These are phyloP conservation scores for Mycena kentingensis DNA, from an alignment of 768 basidiomycete species.

Conservation along the genomic window DNA sequence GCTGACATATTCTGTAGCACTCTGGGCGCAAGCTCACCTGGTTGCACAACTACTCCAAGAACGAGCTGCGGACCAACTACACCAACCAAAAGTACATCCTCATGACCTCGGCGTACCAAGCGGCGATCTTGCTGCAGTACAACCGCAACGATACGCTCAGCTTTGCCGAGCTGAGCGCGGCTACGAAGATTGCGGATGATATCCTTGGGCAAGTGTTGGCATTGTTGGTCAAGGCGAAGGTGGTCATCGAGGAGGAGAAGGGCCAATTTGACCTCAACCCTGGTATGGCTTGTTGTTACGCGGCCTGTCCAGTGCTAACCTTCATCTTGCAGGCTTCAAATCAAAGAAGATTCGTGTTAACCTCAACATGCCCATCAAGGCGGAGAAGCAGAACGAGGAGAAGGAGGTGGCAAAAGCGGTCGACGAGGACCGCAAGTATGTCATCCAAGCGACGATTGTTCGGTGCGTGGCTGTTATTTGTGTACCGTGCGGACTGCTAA, in stretches of 20 bases:
- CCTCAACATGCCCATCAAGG: slow-evolving; percentile 89
- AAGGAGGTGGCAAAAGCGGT: slow-evolving; percentile 91
- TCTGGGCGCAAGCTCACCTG: slow-evolving; percentile 96
- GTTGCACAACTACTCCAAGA: slow-evolving; percentile 99
- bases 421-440: slow-evolving; percentile 95
- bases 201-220: slow-evolving; percentile 30
- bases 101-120: slow-evolving; percentile 93
- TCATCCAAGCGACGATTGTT: slow-evolving; percentile 93
- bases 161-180: slow-evolving; percentile 17
- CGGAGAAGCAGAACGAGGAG: slow-evolving; percentile 90
- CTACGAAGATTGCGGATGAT: slow-evolving; percentile 18
- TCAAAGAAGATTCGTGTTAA: slow-evolving; percentile 93
- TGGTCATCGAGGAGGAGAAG: slow-evolving; percentile 84
- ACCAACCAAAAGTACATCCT: slow-evolving; percentile 93
- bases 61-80: slow-evolving; percentile 93
- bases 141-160: slow-evolving; percentile 83
- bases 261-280: slow-evolving; percentile 95
- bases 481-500: neutral
- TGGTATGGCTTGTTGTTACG: slow-evolving; percentile 33
- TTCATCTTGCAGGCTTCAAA: slow-evolving; percentile 65
- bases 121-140: slow-evolving; percentile 90
- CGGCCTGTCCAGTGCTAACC: neutral
- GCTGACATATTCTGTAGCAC: slow-evolving; percentile 56
- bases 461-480: slow-evolving; percentile 43
- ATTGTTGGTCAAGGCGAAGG: slow-evolving; percentile 81